These are phyloP conservation scores for Stephania cephalantha DNA, from an alignment of 164 flowering plant genomes.

Conservation along the genomic window DNA sequence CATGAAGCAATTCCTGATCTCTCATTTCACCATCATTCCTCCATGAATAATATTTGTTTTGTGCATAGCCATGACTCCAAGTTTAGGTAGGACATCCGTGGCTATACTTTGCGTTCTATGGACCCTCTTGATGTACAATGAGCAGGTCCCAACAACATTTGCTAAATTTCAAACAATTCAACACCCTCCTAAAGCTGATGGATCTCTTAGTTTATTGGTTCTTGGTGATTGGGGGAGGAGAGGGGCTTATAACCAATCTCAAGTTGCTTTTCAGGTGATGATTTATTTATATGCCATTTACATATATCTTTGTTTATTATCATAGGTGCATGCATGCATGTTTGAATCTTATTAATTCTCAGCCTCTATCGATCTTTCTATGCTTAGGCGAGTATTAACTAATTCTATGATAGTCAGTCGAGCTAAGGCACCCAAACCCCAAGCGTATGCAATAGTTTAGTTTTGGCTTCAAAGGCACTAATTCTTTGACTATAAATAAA, in stretches of 20 bases:
- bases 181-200: constrained; percentile 4
- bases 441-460: too few relatives aligned
- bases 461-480: too few relatives aligned
- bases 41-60: background rate
- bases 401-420: too few relatives aligned
- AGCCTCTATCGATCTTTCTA: too few relatives aligned
- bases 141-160: background rate
- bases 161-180: constrained; percentile 6
- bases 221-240: constrained; percentile 16
- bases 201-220: constrained; percentile 8
- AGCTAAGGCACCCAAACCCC: too few relatives aligned
- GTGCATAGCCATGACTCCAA: background rate
- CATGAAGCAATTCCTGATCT: background rate
- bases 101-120: background rate
- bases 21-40: background rate
- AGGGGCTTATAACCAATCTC: constrained; percentile 9
- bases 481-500: too few relatives aligned
- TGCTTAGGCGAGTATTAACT: too few relatives aligned
- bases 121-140: background rate
- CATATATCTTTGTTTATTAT: too few relatives aligned
- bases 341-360: too few relatives aligned
- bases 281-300: too few relatives aligned
- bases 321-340: too few relatives aligned
- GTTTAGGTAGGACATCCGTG: background rate
- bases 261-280: constrained; percentile 13